Percentiles rank a stretch among this genome's conserved stretches.
Evolutionary conservation across 2,329 filamentous ascomycete species (phyloP).

Genomic region (Phialophora verrucosa): DNA sequence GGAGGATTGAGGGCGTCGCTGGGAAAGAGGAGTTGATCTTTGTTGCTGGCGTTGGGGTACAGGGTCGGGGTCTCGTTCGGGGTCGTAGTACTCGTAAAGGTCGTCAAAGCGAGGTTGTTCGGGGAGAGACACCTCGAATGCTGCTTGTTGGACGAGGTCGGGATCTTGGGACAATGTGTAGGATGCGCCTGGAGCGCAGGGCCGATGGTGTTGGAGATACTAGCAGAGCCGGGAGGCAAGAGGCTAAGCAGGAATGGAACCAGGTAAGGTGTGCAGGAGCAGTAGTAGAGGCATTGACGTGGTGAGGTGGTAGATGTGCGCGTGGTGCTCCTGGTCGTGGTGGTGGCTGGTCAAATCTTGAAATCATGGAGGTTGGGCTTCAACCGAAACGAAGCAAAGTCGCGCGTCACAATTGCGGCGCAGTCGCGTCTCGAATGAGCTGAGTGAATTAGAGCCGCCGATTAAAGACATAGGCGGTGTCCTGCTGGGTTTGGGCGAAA

Average conservation of each 20-base stretch:
- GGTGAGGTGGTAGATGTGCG: constrained; percentile 24
- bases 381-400: constrained; percentile 16
- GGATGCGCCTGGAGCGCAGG: constrained; percentile 33
- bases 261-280: constrained; percentile 25
- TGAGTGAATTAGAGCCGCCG: constrained; percentile 7
- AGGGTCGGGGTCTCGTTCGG: constrained; percentile 32
- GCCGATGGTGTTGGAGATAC: constrained; percentile 15
- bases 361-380: constrained; percentile 37
- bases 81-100: constrained; percentile 61
- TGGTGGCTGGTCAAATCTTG: constrained; percentile 33
- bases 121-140: constrained; percentile 47
- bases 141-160: constrained; percentile 12
- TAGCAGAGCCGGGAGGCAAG: constrained; percentile 13
- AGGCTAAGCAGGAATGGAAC: constrained; percentile 27
- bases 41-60: constrained; percentile 40
- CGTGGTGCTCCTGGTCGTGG: constrained; percentile 25
- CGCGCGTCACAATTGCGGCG: constrained; percentile 26
- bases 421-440: constrained; percentile 18
- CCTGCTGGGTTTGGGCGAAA: neutral
- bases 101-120: constrained; percentile 54
- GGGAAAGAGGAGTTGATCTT: constrained; percentile 30
- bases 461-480: constrained; percentile 13
- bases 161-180: constrained; percentile 31
- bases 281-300: constrained; percentile 30
- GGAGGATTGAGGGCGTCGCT: constrained; percentile 51